Percentiles rank a stretch among this genome's conserved stretches.
phyloP scores from a whole-genome alignment of 2,329 filamentous ascomycete species.

The Thermomyces lanuginosus region DNA sequence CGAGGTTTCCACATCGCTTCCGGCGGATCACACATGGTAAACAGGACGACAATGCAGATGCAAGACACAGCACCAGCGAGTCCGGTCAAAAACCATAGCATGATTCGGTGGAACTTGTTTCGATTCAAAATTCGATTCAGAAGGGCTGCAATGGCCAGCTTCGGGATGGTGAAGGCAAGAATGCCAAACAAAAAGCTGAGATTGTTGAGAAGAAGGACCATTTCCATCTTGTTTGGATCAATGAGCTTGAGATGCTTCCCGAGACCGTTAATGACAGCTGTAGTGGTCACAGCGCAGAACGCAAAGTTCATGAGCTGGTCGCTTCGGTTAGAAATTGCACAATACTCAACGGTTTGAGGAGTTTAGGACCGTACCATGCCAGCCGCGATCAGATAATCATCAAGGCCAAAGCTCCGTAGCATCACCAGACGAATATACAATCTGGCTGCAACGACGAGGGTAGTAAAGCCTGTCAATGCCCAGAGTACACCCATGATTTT shows the following conservation, averaged over 20 bases:
- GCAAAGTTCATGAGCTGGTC: constrained; percentile 19
- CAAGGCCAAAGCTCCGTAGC: constrained; percentile 15
- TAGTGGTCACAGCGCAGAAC: constrained; percentile 19
- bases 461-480: constrained; percentile 14
- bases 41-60: constrained; percentile 9
- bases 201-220: constrained; percentile 10
- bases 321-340: background rate
- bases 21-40: constrained; percentile 1
- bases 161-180: constrained; percentile 12
- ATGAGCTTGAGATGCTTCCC: constrained; percentile 23
- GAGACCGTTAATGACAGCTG: constrained; percentile 23
- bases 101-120: constrained; percentile 4
- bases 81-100: constrained; percentile 12
- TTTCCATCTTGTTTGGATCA: constrained; percentile 7
- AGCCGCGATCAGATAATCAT: constrained; percentile 24
- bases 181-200: constrained; percentile 13
- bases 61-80: constrained; percentile 15
- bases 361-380: constrained; percentile 8
- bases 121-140: constrained; percentile 12
- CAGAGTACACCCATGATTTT: constrained; percentile 16
- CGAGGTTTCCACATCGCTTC: constrained; percentile 2
- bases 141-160: constrained; percentile 12
- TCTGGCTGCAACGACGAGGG: constrained; percentile 16
- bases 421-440: constrained; percentile 17
- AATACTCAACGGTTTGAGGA: no score